Evolutionary conservation across 1,284 basidiomycete genomes (phyloP).

Genomic region (Prillingera fragicola): DNA sequence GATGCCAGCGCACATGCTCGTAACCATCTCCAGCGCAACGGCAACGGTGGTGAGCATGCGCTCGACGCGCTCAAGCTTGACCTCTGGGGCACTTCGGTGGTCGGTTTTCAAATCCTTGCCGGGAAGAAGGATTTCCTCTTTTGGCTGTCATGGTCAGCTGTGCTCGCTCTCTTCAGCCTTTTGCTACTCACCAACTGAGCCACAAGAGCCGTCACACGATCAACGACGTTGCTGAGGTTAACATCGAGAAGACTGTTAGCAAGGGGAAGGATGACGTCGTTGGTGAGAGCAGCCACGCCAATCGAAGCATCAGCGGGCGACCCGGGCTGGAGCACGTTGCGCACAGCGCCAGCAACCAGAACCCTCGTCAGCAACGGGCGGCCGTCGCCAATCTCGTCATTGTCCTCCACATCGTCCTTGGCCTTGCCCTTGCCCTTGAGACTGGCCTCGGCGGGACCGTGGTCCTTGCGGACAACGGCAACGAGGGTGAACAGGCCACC

Average conservation of each 20-base stretch:
- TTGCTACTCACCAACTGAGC: conserved; percentile 53
- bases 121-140: conserved; percentile 20
- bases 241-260: conserved; percentile 64
- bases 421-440: conserved; percentile 48
- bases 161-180: background rate
- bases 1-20: conserved; percentile 77
- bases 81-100: conserved; percentile 62
- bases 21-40: conserved; percentile 76
- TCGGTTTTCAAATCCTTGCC: conserved; percentile 50
- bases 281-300: conserved; percentile 41
- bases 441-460: conserved; percentile 25
- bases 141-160: conserved; percentile 19
- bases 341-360: conserved; percentile 69
- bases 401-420: conserved; percentile 16
- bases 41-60: conserved; percentile 65
- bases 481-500: conserved; percentile 66
- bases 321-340: conserved; percentile 63
- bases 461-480: conserved; percentile 56
- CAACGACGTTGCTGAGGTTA: conserved; percentile 56
- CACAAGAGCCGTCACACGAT: conserved; percentile 56
- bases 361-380: conserved; percentile 56
- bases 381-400: conserved; percentile 37
- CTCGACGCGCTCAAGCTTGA: conserved; percentile 70
- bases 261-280: conserved; percentile 66
- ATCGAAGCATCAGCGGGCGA: conserved; percentile 61